phyloP scores from a whole-genome alignment of 2,329 filamentous ascomycete species.

The Paraphaeosphaeria minitans region DNA sequence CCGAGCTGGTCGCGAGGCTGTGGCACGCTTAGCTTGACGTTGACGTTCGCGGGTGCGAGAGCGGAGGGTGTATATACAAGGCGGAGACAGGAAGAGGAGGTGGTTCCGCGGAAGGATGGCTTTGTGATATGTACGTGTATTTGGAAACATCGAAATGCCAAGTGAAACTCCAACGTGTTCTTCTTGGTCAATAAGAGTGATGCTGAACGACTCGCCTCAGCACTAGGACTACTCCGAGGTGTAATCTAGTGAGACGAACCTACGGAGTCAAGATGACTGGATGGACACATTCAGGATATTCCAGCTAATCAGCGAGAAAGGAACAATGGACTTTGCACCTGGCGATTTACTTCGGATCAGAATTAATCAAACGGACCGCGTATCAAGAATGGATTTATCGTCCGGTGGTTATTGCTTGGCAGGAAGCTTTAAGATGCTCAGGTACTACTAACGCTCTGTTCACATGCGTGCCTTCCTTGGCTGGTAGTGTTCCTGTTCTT shows the following conservation, averaged over 20 bases:
- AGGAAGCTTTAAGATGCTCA: too few species aligned
- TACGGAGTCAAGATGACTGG: not conserved
- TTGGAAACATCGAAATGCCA: conserved; percentile 6
- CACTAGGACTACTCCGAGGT: not conserved
- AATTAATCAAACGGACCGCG: too few species aligned
- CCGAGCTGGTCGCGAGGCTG: conserved; percentile 83
- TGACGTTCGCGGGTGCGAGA: not conserved
- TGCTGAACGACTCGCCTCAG: not conserved
- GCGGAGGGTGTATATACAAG: not conserved
- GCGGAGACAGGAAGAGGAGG: not conserved
- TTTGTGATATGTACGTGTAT: conserved; percentile 6
- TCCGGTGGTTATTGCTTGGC: too few species aligned
- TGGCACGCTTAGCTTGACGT: conserved; percentile 73
- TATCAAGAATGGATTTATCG: too few species aligned
- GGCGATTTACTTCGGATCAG: too few species aligned
- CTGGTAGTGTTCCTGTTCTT: too few species aligned
- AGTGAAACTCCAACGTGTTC: conserved; percentile 1
- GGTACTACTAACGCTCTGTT: too few species aligned
- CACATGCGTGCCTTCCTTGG: too few species aligned
- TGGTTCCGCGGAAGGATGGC: not conserved
- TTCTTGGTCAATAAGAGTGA: not conserved
- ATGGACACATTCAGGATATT: too few species aligned
- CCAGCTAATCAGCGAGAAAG: too few species aligned
- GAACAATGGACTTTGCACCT: too few species aligned
- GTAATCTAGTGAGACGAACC: not conserved